Evolutionary conservation across 257 asterid genomes (phyloP).

Genomic region (Buddleja alternifolia): DNA sequence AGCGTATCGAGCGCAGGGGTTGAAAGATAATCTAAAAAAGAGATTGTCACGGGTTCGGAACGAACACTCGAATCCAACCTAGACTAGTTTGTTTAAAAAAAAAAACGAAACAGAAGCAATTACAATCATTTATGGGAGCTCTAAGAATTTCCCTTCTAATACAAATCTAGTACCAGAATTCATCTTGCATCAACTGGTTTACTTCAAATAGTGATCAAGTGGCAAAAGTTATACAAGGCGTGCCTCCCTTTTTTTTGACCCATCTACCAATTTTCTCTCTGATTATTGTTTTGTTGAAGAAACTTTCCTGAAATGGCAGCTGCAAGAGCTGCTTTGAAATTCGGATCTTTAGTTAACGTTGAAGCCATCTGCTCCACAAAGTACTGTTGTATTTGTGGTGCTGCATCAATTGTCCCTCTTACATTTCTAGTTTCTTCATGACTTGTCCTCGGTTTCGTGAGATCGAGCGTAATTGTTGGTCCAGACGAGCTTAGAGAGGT

Average conservation of each 20-base stretch:
- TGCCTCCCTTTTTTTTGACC: slow-evolving; percentile 4
- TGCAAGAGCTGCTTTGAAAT: slow-evolving; percentile 88
- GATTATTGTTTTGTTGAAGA: slow-evolving; percentile 47
- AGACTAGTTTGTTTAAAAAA: no score
- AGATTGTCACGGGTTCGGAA: no score
- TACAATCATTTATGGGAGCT: no score
- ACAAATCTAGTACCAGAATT: no score
- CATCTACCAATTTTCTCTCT: slow-evolving; percentile 38
- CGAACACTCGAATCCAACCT: no score
- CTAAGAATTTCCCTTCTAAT: no score
- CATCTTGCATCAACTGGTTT: no score
- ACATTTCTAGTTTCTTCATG: slow-evolving; percentile 32
- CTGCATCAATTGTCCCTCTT: slow-evolving; percentile 37
- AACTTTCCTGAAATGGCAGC: slow-evolving; percentile 92
- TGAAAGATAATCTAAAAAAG: no score
- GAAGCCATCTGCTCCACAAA: slow-evolving; percentile 91
- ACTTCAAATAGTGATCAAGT: slow-evolving; percentile 16
- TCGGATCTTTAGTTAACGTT: slow-evolving; percentile 83
- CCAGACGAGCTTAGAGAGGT: slow-evolving; percentile 49
- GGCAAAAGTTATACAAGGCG: slow-evolving; percentile 12
- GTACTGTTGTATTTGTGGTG: slow-evolving; percentile 58
- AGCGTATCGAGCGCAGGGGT: no score
- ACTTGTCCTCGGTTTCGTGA: slow-evolving; percentile 38
- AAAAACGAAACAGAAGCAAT: no score
- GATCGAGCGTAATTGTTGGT: slow-evolving; percentile 69